These are phyloP conservation scores for Aspergillus piperis DNA, from an alignment of 2,329 filamentous ascomycete genomes.

Conservation along the genomic window DNA sequence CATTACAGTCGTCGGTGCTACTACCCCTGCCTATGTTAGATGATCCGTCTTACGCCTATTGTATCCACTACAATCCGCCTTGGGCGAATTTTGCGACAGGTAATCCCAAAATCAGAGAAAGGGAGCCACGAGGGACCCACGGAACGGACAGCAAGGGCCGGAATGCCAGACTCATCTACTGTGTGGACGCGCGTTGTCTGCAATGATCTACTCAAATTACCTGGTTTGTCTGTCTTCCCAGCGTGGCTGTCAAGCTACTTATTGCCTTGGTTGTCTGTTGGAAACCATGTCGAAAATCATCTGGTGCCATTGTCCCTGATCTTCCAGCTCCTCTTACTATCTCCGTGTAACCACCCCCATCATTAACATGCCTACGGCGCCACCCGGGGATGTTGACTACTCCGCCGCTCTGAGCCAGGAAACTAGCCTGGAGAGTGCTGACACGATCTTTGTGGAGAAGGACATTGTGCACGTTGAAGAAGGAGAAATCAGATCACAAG, in stretches of 20 bases:
- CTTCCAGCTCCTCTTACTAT: background rate
- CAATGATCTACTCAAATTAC: constrained; percentile 8
- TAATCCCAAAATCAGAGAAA: constrained; percentile 4
- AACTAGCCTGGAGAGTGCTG: constrained; percentile 9
- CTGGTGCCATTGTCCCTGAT: background rate
- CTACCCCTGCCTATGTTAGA: constrained; percentile 9
- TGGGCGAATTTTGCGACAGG: constrained; percentile 2
- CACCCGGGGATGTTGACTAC: constrained; percentile 1
- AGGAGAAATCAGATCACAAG: background rate
- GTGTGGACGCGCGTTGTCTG: constrained; percentile 18
- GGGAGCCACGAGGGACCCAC: background rate
- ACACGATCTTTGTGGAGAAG: constrained; percentile 11
- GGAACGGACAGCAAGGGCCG: constrained; percentile 13
- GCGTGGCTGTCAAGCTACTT: constrained; percentile 3
- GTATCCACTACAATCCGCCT: constrained; percentile 12
- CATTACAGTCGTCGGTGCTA: constrained; percentile 1
- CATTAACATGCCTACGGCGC: constrained; percentile 9
- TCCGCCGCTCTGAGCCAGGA: constrained; percentile 8
- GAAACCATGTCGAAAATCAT: background rate
- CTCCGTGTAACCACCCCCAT: background rate
- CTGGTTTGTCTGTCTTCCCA: constrained; percentile 5
- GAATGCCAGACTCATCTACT: constrained; percentile 17
- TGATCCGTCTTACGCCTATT: constrained; percentile 2
- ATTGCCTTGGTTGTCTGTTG: constrained; percentile 11
- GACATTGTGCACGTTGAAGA: constrained; percentile 7